Evolutionary conservation across 441 rosid genomes (phyloP), one percentile per base, ranked within the genome.

Genomic region (Mallotus repandus): DNA sequence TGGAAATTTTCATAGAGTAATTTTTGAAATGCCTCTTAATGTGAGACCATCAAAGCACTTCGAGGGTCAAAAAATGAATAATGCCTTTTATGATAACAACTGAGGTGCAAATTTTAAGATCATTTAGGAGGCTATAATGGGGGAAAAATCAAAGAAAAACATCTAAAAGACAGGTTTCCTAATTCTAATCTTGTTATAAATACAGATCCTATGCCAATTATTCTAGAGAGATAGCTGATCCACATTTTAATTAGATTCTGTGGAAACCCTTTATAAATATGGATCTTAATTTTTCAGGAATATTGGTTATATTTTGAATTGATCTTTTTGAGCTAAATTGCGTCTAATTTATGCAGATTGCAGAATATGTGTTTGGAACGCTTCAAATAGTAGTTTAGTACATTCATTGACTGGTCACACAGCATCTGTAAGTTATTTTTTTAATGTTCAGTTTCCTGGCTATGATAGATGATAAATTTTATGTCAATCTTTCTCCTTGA

Each of bases 351-450:
- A 66, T 86, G 84, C 90, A 94, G 99, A 96, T 85, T 96, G 98
- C 90, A 89, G 99, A 86, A 94, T 96, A 85, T 96, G 99, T 55
- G 98, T 96, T 69, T 96, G 99, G 99, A 94, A 96, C 82, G 98
- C 98, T 18, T 87, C 91, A 77, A 96, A 96, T 87, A 90, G 98
- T 81, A 87, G 91, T 89, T 83, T 94, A 81, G 98, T 96, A 72
- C 99, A 96, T 86, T 91, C 93, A 79, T 86, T 96, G 87, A 91
- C 98, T 38, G 99, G 99, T 76, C 99, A 96, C 68, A 89, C 90
- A 70, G 93, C 81, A 78, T 94, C 98, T 55, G 98, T 96, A 83
- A 94, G 99, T 84, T 19, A 19, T 48, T 64, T 69, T 69, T 49
- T 74, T 71, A 59, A 53, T 68, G 53, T 56, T 71, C 19, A 58